These are phyloP conservation scores for Aspergillus nanangensis DNA, from an alignment of 495 filamentous ascomycete species.

Conservation along the genomic window DNA sequence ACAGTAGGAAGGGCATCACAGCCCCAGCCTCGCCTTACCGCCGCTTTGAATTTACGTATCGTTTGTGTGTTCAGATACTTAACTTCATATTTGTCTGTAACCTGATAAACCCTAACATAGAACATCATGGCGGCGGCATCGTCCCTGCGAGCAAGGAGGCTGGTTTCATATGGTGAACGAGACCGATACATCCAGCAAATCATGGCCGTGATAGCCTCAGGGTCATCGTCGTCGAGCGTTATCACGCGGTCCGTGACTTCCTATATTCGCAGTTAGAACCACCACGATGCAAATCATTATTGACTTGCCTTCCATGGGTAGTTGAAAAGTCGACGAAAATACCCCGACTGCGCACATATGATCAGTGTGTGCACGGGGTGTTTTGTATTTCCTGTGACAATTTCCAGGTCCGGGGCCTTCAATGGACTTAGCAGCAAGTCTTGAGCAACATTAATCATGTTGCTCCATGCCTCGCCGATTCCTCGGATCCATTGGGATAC, in stretches of 20 bases:
- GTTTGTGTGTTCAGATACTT: slow-evolving; percentile 27
- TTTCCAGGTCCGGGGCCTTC: too few relatives aligned
- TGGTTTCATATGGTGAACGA: slow-evolving; percentile 16
- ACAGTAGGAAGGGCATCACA: slow-evolving; percentile 22
- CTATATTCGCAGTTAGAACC: too few relatives aligned
- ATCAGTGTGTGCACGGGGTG: too few relatives aligned
- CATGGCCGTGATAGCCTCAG: slow-evolving; percentile 27
- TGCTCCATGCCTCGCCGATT: too few relatives aligned
- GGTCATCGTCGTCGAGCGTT: slow-evolving; percentile 22
- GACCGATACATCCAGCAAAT: slow-evolving; percentile 29
- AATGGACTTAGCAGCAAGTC: too few relatives aligned
- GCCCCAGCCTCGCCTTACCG: slow-evolving; percentile 14
- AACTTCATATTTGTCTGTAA: slow-evolving; percentile 40
- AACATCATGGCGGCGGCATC: slow-evolving; percentile 16
- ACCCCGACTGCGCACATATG: too few relatives aligned
- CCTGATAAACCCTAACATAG: slow-evolving; percentile 32
- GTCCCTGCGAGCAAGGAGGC: slow-evolving; percentile 11
- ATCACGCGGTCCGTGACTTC: slow-evolving; percentile 15
- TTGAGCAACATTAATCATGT: too few relatives aligned
- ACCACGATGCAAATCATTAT: too few relatives aligned
- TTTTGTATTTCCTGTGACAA: too few relatives aligned
- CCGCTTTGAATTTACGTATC: slow-evolving; percentile 24
- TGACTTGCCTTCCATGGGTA: too few relatives aligned
- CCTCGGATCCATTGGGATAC: too few relatives aligned
- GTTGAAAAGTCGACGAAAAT: too few relatives aligned